These are phyloP conservation scores for Plantago elongata DNA, from an alignment of 257 asterid species.

Conservation along the genomic window DNA sequence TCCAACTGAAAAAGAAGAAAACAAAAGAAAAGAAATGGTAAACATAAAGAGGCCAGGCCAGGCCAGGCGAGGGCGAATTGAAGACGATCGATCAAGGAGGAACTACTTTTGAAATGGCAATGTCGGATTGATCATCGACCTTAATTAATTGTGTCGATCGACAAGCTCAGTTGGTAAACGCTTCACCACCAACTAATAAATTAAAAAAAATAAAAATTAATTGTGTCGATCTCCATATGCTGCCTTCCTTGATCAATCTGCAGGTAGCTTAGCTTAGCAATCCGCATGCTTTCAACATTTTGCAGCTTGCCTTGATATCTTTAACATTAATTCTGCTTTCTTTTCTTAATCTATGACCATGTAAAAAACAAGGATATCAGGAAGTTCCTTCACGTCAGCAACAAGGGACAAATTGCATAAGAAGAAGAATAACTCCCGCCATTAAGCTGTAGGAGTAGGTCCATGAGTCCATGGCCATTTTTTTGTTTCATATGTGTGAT, in stretches of 20 bases:
- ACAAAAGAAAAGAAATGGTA: no score
- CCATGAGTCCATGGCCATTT: not conserved
- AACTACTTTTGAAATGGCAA: no score
- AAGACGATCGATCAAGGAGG: no score
- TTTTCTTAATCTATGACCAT: slow-evolving; percentile 34
- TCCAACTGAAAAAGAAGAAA: no score
- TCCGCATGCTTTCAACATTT: not conserved
- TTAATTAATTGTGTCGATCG: no score
- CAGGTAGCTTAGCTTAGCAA: slow-evolving; percentile 35
- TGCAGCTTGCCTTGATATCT: not conserved
- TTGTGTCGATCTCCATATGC: slow-evolving; percentile 66
- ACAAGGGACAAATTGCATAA: slow-evolving; percentile 65
- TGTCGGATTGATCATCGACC: no score
- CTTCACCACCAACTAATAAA: no score
- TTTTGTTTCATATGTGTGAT: slow-evolving; percentile 14
- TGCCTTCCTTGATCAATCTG: slow-evolving; percentile 71
- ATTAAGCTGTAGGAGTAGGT: slow-evolving; percentile 6
- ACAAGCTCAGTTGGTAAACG: no score
- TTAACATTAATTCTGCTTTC: not conserved
- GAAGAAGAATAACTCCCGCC: slow-evolving; percentile 51
- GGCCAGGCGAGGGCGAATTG: no score
- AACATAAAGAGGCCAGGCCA: no score
- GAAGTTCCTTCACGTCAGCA: slow-evolving; percentile 77
- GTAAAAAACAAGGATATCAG: slow-evolving; percentile 84
- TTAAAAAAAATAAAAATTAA: no score